Evolutionary conservation across 169 alveolate genomes (phyloP).

Genomic region (Plasmodium blacklocki): DNA sequence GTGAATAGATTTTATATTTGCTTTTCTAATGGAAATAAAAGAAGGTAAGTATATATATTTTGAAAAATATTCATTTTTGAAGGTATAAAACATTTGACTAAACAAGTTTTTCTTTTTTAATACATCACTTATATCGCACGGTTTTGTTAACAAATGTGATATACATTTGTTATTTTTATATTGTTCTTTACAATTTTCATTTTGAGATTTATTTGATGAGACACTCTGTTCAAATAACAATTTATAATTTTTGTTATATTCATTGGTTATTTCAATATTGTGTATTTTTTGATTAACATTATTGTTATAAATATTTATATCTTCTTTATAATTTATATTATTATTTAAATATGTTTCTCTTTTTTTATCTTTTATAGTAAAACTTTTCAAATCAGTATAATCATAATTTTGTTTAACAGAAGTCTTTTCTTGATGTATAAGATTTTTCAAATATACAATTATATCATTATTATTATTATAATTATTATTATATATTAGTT

Average conservation of each 20-base stretch:
- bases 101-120: constrained; percentile 5
- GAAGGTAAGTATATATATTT: constrained; percentile 46
- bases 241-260: neutral
- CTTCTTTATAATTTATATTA: neutral
- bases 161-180: neutral
- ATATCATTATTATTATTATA: neutral
- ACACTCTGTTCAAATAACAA: neutral
- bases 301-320: neutral
- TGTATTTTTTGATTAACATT: neutral
- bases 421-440: neutral
- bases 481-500: constrained; percentile 15
- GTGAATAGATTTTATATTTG: constrained; percentile 36
- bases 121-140: constrained; percentile 14
- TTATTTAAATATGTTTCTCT: constrained; percentile 3
- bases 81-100: constrained; percentile 1
- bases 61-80: constrained; percentile 8
- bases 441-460: neutral
- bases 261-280: neutral
- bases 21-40: constrained; percentile 29
- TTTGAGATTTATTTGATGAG: neutral
- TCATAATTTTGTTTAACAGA: neutral
- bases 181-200: neutral
- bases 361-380: too few relatives aligned
- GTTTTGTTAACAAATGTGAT: neutral
- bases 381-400: too few relatives aligned